Evolutionary conservation across 208 protist genomes (phyloP).

Genomic region (Trypanosomatidae sp.): DNA sequence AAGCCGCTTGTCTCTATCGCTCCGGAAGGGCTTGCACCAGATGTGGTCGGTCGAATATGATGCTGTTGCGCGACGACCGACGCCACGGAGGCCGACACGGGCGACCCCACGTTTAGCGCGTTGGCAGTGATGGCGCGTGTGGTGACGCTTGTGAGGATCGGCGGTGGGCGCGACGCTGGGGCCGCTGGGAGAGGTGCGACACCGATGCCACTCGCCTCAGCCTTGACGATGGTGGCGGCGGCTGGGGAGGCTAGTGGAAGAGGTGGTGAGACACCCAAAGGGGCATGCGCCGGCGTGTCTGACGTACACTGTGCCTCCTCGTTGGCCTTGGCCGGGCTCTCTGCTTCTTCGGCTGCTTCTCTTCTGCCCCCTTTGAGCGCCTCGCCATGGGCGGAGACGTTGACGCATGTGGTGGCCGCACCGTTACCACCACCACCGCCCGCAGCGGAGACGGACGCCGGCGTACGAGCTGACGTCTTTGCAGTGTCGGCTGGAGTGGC

Average conservation of each 20-base stretch:
- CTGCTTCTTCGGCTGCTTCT: neutral
- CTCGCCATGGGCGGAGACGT: neutral
- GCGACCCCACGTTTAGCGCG: neutral
- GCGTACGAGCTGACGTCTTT: neutral
- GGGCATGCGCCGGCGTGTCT: neutral
- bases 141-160: neutral
- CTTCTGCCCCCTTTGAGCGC: neutral
- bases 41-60: neutral
- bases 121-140: neutral
- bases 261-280: neutral
- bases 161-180: neutral
- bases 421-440: neutral
- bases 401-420: neutral
- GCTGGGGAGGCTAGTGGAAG: neutral
- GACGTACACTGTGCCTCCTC: neutral
- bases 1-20: conserved; percentile 1
- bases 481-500: neutral
- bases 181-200: neutral
- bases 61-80: neutral
- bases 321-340: neutral
- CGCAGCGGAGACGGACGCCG: neutral
- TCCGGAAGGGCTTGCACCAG: neutral
- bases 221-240: neutral
- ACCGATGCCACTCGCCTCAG: neutral
- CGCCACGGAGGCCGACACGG: neutral